These are phyloP conservation scores for Cytospora mali DNA, from an alignment of 2,329 filamentous ascomycete species.

Conservation along the genomic window DNA sequence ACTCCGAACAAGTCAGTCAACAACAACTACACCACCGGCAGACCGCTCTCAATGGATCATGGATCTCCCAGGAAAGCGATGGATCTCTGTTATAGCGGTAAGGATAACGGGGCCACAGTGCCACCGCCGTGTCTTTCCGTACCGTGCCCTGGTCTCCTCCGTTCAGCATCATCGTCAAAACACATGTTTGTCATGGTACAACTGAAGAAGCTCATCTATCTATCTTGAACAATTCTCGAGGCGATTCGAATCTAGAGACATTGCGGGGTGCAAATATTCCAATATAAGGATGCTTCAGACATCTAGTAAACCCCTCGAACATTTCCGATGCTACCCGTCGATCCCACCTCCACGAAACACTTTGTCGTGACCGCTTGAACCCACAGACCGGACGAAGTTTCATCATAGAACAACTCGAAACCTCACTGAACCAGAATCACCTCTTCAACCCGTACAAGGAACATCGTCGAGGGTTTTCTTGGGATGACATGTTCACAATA, in stretches of 20 bases:
- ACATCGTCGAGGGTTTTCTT: neutral
- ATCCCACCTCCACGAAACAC: constrained; percentile 1
- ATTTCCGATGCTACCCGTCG: neutral
- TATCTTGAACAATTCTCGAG: neutral
- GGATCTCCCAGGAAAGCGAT: constrained; percentile 18
- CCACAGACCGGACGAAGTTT: constrained; percentile 9
- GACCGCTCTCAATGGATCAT: constrained; percentile 24
- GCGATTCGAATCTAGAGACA: neutral
- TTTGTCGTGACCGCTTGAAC: neutral
- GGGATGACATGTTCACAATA: neutral
- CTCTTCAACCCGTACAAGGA: neutral
- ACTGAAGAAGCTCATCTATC: neutral
- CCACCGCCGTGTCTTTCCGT: constrained; percentile 6
- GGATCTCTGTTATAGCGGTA: constrained; percentile 25
- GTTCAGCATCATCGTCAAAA: neutral
- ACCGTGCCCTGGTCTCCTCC: constrained; percentile 14
- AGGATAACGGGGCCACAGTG: constrained; percentile 23
- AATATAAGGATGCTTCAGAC: neutral
- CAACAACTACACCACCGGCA: constrained; percentile 12
- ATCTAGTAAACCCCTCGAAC: constrained; percentile 1
- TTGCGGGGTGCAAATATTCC: neutral
- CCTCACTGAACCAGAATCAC: constrained; percentile 11
- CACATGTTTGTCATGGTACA: too few species aligned
- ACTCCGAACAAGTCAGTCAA: constrained; percentile 10
- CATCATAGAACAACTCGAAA: constrained; percentile 12